Base-by-base conservation (phyloP, 495 filamentous ascomycete species). In the Melanomma pulvis-pyrius region DNA sequence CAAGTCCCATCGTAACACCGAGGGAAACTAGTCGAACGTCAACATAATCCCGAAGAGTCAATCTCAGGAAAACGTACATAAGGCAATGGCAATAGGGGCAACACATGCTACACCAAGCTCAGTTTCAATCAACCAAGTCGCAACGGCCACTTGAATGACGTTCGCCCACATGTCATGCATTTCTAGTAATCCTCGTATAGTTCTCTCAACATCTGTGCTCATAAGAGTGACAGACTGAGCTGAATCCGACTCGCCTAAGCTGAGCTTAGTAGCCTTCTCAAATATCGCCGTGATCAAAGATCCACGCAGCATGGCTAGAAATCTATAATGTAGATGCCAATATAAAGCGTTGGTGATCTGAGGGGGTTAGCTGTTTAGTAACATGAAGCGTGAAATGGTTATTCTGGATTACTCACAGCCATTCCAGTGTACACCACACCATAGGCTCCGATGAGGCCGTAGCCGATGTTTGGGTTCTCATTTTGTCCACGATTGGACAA, bases 161-260 rank as follows among this genome's bases (percentile, higher is more conserved):
- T 84, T 82, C 0, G 82, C 87, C 85, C 29, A 59, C 29, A 80
- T 62, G 55, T 82, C 79, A 56, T 80, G 78, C 49, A 81, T 71
- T 0, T 52, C 69, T 46, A 68, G 69, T 46, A 73, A 73, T 0
- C 76, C 78, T 1, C 63, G 57, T 1, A 73, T 68, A 9, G 79
- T 73, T 17, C 73, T 72, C 55, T 80, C 78, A 26, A 80, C 72
- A 54, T 80, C 78, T 19, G 75, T 72, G 71, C 82, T 88, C 81
- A 87, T 87, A 0, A 89, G 79, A 48, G 87, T 88, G 2, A 87
- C 61, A 0, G 83, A 80, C 9, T 80, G 77, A 11, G 83, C 78
- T 19, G 82, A 77, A 50, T 82, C 82, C 0, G 78, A 74, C 12
- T 78, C 75, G 15, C 74, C 77, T 2, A 82, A 69, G 39, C 72